Evolutionary conservation across 2,329 filamentous ascomycete species (phyloP).

Genomic region (Drechslerella coelobrocha): DNA sequence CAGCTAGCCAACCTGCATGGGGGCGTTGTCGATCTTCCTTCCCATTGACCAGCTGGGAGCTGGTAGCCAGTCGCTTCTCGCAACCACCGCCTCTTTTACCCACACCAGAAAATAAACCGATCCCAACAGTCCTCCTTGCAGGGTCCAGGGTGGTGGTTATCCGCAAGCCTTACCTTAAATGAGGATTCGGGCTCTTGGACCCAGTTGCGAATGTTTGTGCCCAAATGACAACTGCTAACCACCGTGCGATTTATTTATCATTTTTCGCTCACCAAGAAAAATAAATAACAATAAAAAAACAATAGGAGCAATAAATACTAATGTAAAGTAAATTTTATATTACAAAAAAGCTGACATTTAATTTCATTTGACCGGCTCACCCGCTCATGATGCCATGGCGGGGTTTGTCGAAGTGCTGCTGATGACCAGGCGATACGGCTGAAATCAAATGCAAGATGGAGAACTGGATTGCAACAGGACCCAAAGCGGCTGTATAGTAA

Average conservation of each 20-base stretch:
- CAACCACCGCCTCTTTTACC: conserved; percentile 37
- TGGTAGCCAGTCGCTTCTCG: conserved; percentile 40
- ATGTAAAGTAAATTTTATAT: not conserved
- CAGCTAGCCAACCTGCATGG: conserved; percentile 31
- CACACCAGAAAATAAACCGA: conserved; percentile 32
- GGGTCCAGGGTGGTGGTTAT: conserved; percentile 50
- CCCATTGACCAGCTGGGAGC: conserved; percentile 2
- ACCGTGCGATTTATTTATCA: not conserved
- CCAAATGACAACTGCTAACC: conserved; percentile 9
- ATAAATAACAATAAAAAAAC: no score
- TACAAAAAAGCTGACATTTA: not conserved
- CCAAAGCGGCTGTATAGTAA: not conserved
- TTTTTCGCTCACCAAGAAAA: not conserved
- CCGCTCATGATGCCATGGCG: no score
- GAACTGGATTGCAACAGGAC: not conserved
- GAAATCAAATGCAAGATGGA: not conserved
- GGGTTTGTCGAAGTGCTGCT: no score
- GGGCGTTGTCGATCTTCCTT: conserved; percentile 44
- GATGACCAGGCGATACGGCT: conserved; percentile 1
- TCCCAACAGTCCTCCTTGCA: conserved; percentile 50
- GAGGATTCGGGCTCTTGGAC: conserved; percentile 38
- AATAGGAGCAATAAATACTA: not conserved
- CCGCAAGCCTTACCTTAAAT: conserved; percentile 52
- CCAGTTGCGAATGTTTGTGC: conserved; percentile 12
- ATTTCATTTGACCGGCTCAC: no score